phyloP scores from a whole-genome alignment of 2,329 filamentous ascomycete species.

The Ophiostoma sp. region DNA sequence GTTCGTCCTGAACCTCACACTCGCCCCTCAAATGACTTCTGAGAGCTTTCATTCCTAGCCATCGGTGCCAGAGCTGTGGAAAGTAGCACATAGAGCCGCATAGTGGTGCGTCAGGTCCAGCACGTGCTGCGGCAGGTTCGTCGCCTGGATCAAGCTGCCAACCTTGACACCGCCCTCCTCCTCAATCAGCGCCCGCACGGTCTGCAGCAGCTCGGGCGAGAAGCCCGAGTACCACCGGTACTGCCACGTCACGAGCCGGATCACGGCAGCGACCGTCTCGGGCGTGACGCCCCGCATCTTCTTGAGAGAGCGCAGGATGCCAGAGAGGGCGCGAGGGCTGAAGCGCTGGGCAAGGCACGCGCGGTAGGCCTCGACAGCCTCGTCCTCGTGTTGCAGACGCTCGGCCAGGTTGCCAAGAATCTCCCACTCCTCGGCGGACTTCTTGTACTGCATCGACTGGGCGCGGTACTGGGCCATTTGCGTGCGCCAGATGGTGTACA shows the following conservation, averaged over 20 bases:
- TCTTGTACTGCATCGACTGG: conserved; percentile 93
- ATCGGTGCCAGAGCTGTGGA: conserved; percentile 90
- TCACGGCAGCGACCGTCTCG: conserved; percentile 80
- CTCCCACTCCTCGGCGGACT: conserved; percentile 96
- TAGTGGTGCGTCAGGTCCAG: conserved; percentile 96
- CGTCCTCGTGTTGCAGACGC: conserved; percentile 85
- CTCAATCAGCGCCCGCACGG: conserved; percentile 89
- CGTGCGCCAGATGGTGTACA: conserved; percentile 99
- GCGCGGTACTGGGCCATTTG: conserved; percentile 95
- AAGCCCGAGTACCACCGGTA: conserved; percentile 99
- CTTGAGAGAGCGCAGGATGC: conserved; percentile 79
- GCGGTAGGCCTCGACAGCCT: conserved; percentile 90
- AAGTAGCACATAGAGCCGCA: conserved; percentile 88
- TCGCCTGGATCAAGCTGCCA: conserved; percentile 94
- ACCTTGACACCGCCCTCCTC: conserved; percentile 98
- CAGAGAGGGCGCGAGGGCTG: conserved; percentile 86
- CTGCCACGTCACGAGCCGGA: conserved; percentile 93
- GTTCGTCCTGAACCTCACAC: no score
- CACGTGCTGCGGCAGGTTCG: conserved; percentile 87
- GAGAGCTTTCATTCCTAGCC: conserved; percentile 51
- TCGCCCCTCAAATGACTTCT: neutral
- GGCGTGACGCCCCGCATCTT: conserved; percentile 43
- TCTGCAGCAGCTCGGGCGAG: conserved; percentile 83
- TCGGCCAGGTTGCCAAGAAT: conserved; percentile 92
- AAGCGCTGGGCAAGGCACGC: conserved; percentile 85